Evolutionary conservation across 2,329 filamentous ascomycete genomes (phyloP).

Genomic region (Daldinia sp.): DNA sequence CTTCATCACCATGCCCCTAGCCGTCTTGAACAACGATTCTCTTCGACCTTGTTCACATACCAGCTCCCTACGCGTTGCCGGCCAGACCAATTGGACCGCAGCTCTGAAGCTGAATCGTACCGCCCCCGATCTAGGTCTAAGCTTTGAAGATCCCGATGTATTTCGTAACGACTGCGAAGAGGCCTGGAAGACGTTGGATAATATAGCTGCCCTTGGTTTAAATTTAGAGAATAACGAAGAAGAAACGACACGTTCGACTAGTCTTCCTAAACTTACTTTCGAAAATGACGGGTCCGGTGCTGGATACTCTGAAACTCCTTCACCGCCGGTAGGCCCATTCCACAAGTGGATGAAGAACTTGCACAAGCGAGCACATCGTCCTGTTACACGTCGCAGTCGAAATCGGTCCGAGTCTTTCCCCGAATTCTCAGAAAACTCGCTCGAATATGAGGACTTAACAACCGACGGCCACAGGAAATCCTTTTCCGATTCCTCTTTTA

Average conservation of each 20-base stretch:
- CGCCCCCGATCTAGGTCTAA: constrained; percentile 44
- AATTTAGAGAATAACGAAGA: constrained; percentile 52
- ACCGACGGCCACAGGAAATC: constrained; percentile 64
- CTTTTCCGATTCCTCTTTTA: constrained; percentile 80
- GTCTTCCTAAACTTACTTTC: constrained; percentile 48
- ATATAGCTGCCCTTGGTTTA: constrained; percentile 57
- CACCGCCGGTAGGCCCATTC: constrained; percentile 63
- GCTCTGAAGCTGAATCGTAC: constrained; percentile 48
- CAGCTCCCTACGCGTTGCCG: constrained; percentile 55
- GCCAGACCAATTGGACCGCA: constrained; percentile 56
- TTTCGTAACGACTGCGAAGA: constrained; percentile 51
- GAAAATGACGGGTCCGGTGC: constrained; percentile 40
- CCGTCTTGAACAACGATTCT: constrained; percentile 47
- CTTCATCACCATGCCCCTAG: constrained; percentile 51
- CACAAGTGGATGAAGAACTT: constrained; percentile 80
- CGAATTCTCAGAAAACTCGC: constrained; percentile 51
- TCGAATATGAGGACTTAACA: constrained; percentile 46
- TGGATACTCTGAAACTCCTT: constrained; percentile 24
- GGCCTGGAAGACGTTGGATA: constrained; percentile 56
- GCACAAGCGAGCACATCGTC: constrained; percentile 67
- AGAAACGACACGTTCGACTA: constrained; percentile 36
- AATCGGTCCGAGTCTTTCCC: constrained; percentile 50
- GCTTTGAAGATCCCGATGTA: constrained; percentile 53
- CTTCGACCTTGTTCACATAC: constrained; percentile 52
- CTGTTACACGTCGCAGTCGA: constrained; percentile 44